Base-by-base conservation (phyloP, 2,329 filamentous ascomycete genomes). In the Epicoccum sorghinum region DNA sequence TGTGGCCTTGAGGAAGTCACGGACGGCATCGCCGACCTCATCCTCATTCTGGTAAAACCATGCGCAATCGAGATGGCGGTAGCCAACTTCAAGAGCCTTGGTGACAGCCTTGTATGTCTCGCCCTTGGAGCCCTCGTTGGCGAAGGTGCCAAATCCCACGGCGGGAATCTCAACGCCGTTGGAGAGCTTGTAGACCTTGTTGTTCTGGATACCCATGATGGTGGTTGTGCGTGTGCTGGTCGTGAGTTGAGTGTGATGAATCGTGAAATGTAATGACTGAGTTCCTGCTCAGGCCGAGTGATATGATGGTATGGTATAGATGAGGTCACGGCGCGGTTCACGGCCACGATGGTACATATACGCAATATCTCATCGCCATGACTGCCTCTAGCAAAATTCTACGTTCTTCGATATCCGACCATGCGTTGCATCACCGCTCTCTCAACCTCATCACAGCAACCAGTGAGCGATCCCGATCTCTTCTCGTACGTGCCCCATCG, bases 61-160 rank as follows among this genome's bases (percentile, higher is more conserved):
- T 0, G 89, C 89, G 10, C 87, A 83, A 74, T 89, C 86, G 55
- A 89, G 83, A 66, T 88, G 85, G 33, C 85, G 80, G 71, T 88
- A 89, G 29, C 86, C 86, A 7, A 74, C 74, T 41, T 81, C 76
- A 41, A 89, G 76, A 0, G 86, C 89, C 45, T 79, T 77, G 5
- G 83, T 77, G 59, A 84, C 85, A 13, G 88, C 87, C 36, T 80
- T 68, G 42, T 81, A 79, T 57, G 80, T 78, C 47, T 82, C 73
- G 54, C 80, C 73, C 12, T 79, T 79, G n/a, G 86, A 82, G 52
- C 86, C 87, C 75, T 90, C 87, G 72, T 82, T 89, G 59, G 82
- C 83, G 73, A 89, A 91, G 58, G 90, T 87, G 52, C 89, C 89
- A 66, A 91, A 90, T 33, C 88, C 89, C 13, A 91, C 80, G 33